Evolutionary conservation across 345 rosid species (phyloP).

Genomic region (Carallia pectinifolia): DNA sequence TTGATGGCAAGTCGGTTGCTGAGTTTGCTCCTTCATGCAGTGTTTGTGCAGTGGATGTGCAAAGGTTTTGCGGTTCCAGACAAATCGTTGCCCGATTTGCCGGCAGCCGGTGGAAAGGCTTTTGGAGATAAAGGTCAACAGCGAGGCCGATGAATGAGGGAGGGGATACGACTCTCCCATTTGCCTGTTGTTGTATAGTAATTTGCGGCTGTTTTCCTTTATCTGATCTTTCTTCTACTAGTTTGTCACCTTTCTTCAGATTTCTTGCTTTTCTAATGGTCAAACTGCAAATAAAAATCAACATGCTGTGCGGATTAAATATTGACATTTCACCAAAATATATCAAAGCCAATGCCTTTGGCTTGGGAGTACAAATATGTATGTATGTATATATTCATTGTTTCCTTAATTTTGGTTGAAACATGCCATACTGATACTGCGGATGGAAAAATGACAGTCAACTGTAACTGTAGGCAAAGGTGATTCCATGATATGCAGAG

Average conservation of each 20-base stretch:
- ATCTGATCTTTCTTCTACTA: background rate
- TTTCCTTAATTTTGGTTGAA: no score
- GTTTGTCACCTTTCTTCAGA: background rate
- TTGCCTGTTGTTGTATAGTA: slow-evolving; percentile 31
- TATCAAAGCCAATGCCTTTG: slow-evolving; percentile 14
- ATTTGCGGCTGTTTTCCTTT: slow-evolving; percentile 6
- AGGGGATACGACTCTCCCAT: background rate
- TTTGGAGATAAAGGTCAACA: slow-evolving; percentile 77
- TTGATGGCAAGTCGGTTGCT: background rate
- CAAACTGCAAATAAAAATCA: slow-evolving; percentile 18
- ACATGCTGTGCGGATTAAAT: slow-evolving; percentile 8
- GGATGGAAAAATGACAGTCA: no score
- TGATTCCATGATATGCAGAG: no score
- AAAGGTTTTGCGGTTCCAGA: slow-evolving; percentile 83
- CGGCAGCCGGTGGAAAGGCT: slow-evolving; percentile 96
- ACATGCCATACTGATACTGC: no score
- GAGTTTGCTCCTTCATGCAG: slow-evolving; percentile 38
- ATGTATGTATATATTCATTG: no score
- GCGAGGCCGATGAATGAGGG: slow-evolving; percentile 43
- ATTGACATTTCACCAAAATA: slow-evolving; percentile 15
- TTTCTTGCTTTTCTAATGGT: slow-evolving; percentile 23
- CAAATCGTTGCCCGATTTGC: slow-evolving; percentile 89
- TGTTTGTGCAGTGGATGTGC: slow-evolving; percentile 99
- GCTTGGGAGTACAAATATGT: slow-evolving; percentile 1
- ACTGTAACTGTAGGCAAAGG: no score